Conservation (phyloP, 1,284 basidiomycete genomes). For the Cryptococcus depauperatus region DNA sequence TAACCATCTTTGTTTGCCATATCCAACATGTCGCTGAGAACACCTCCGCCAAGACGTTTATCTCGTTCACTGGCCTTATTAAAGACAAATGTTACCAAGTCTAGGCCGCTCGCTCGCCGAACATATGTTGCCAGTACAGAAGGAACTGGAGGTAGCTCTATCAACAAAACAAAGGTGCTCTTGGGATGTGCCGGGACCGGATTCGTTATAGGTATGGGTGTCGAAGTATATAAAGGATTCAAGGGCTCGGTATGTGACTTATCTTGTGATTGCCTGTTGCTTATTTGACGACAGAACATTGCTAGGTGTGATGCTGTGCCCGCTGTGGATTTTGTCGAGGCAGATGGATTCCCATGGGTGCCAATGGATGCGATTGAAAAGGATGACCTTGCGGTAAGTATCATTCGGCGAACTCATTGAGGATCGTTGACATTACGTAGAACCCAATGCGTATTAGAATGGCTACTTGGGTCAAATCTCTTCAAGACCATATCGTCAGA, state of each 20-base stretch:
- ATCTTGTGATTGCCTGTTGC: not conserved
- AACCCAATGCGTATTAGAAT: slow-evolving; percentile 69
- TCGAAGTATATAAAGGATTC: slow-evolving; percentile 9
- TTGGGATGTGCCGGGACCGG: slow-evolving; percentile 10
- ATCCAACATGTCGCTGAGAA: no score
- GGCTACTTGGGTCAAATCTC: slow-evolving; percentile 64
- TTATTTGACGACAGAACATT: slow-evolving; percentile 2
- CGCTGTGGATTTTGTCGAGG: slow-evolving; percentile 25
- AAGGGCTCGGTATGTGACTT: slow-evolving; percentile 2
- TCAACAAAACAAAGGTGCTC: no score
- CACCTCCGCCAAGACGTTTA: no score
- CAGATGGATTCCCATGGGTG: slow-evolving; percentile 27
- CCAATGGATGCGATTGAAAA: slow-evolving; percentile 36
- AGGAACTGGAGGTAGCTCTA: no score
- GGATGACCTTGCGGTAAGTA: slow-evolving; percentile 41
- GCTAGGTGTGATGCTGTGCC: slow-evolving; percentile 33
- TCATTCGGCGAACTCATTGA: not conserved
- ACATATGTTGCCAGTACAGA: no score
- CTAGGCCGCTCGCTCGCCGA: no score
- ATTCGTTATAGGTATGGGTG: slow-evolving; percentile 14
- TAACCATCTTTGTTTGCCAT: no score
- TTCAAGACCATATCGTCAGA: slow-evolving; percentile 76
- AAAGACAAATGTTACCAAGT: no score
- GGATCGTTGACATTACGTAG: slow-evolving; percentile 17
- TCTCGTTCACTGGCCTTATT: no score